These are phyloP conservation scores for Xylariaceae sp. DNA, from an alignment of 2,329 filamentous ascomycete genomes.

Conservation along the genomic window DNA sequence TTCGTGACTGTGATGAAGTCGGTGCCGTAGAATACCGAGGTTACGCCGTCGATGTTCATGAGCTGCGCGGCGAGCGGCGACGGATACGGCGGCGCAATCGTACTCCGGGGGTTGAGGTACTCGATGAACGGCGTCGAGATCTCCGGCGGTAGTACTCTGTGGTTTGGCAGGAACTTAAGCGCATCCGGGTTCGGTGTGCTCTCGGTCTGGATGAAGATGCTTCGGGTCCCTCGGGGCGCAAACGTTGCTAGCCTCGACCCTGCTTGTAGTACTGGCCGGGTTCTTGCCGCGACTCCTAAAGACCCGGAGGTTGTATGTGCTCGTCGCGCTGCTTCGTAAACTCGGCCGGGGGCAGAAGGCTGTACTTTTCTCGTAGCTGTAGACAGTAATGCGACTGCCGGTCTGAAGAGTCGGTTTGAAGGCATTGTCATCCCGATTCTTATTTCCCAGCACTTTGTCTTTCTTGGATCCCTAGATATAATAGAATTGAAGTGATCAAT, in stretches of 20 bases:
- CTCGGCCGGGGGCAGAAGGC: conserved; percentile 23
- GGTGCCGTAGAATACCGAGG: conserved; percentile 87
- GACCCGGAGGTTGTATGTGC: conserved; percentile 34
- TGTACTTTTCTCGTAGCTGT: conserved; percentile 23
- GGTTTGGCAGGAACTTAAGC: conserved; percentile 93
- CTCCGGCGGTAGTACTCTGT: conserved; percentile 75
- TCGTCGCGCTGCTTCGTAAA: conserved; percentile 34
- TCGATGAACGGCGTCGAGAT: conserved; percentile 82
- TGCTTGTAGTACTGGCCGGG: conserved; percentile 16
- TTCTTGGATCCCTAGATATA: neutral
- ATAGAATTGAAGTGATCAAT: neutral
- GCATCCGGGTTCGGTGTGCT: conserved; percentile 93
- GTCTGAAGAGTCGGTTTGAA: conserved; percentile 32
- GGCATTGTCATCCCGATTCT: conserved; percentile 23
- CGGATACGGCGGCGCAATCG: conserved; percentile 84
- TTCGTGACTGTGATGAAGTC: conserved; percentile 99
- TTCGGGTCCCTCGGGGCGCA: conserved; percentile 55
- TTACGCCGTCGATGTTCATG: conserved; percentile 93
- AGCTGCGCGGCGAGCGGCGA: conserved; percentile 89
- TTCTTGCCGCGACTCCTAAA: conserved; percentile 28
- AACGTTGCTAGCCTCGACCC: conserved; percentile 13
- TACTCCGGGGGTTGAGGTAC: conserved; percentile 86
- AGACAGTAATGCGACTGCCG: conserved; percentile 32
- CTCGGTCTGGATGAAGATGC: conserved; percentile 98
- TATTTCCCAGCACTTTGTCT: neutral